These are phyloP conservation scores for Candida schatavii DNA, from an alignment of 805 yeast species.

Conservation along the genomic window DNA sequence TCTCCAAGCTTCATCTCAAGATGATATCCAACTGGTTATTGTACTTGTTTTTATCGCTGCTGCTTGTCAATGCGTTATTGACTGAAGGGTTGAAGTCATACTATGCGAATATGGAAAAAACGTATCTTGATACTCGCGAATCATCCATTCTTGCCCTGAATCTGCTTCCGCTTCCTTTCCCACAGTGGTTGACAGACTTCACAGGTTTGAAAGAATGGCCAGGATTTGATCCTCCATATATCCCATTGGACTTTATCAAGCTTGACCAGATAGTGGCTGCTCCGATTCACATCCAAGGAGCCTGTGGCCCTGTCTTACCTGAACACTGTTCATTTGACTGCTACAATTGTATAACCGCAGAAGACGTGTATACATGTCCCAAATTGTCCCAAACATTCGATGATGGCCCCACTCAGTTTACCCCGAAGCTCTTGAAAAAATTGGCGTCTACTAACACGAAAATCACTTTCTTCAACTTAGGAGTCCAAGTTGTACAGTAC, in stretches of 20 bases:
- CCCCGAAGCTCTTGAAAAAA: slow-evolving; percentile 52
- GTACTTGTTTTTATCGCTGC: too few species aligned
- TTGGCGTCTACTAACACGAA: slow-evolving; percentile 21
- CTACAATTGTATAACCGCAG: slow-evolving; percentile 67
- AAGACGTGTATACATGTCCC: slow-evolving; percentile 76
- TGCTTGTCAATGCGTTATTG: too few species aligned
- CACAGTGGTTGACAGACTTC: slow-evolving; percentile 72
- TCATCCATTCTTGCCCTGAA: not conserved
- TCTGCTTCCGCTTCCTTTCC: slow-evolving; percentile 48
- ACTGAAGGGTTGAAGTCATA: not conserved
- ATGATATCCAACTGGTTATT: too few species aligned
- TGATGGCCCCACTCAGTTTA: slow-evolving; percentile 86
- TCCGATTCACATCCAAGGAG: slow-evolving; percentile 52
- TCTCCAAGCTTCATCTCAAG: too few species aligned
- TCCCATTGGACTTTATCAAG: slow-evolving; percentile 72
- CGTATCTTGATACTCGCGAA: not conserved
- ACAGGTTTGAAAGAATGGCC: slow-evolving; percentile 86
- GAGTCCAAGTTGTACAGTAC: slow-evolving; percentile 70
- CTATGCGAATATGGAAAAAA: not conserved
- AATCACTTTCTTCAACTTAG: slow-evolving; percentile 83
- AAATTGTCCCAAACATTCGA: slow-evolving; percentile 84
- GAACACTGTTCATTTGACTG: slow-evolving; percentile 80
- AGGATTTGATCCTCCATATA: slow-evolving; percentile 80
- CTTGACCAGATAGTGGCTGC: slow-evolving; percentile 47
- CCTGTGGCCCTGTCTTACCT: slow-evolving; percentile 45